These are phyloP conservation scores for Rhododendron mucronatum DNA, from an alignment of 148 eudicot genomes.

Conservation along the genomic window DNA sequence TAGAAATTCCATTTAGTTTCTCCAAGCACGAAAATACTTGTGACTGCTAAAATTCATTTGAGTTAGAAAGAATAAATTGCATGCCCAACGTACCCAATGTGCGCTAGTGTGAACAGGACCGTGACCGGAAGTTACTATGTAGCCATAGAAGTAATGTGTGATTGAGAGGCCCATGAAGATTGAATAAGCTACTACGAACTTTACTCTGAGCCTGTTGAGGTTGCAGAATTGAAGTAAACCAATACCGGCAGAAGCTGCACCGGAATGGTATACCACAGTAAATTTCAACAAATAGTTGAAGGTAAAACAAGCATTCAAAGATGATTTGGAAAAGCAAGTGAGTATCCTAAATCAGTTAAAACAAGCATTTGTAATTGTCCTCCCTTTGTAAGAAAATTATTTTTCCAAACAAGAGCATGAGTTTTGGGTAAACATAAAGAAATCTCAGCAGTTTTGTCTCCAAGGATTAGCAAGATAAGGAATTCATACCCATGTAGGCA, in stretches of 20 bases:
- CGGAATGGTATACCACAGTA: not conserved
- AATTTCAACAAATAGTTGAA: not conserved
- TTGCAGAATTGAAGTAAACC: slow-evolving; percentile 85
- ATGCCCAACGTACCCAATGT: slow-evolving; percentile 45
- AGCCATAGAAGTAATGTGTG: slow-evolving; percentile 74
- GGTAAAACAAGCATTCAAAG: not conserved
- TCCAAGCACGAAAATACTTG: not conserved
- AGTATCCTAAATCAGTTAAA: not conserved
- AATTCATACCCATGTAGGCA: slow-evolving; percentile 69
- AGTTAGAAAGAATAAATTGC: not conserved
- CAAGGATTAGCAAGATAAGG: not conserved
- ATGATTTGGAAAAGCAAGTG: not conserved
- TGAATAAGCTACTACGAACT: slow-evolving; percentile 73
- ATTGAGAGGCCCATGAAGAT: slow-evolving; percentile 89
- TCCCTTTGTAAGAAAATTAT: not conserved
- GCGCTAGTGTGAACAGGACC: slow-evolving; percentile 69
- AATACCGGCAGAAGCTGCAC: slow-evolving; percentile 75
- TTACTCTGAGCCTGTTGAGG: slow-evolving; percentile 87
- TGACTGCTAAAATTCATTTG: not conserved
- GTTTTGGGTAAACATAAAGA: not conserved
- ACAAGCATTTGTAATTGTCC: not conserved
- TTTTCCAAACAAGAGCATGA: not conserved
- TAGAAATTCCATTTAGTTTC: not conserved
- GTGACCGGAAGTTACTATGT: slow-evolving; percentile 48
- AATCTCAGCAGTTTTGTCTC: not conserved